These are phyloP conservation scores for Obba rivulosa DNA, from an alignment of 768 basidiomycete species.

Conservation along the genomic window DNA sequence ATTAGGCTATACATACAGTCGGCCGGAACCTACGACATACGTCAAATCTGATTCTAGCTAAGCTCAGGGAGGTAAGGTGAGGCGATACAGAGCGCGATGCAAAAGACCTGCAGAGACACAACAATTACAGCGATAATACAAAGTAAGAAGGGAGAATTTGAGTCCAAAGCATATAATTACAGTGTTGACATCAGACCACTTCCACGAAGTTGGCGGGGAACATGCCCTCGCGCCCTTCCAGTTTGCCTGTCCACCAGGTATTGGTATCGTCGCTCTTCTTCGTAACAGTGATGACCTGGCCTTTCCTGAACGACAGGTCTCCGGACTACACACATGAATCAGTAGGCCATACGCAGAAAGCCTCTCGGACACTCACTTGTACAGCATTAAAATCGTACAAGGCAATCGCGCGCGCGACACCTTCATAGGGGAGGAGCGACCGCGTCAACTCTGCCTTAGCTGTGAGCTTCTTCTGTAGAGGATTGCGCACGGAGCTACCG, in stretches of 20 bases:
- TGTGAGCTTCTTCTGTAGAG: slow-evolving; percentile 31
- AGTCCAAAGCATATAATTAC: neutral
- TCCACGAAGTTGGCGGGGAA: slow-evolving; percentile 89
- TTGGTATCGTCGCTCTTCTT: slow-evolving; percentile 67
- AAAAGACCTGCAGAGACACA: too few species aligned
- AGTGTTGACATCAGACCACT: slow-evolving; percentile 31
- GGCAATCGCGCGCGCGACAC: slow-evolving; percentile 69
- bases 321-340: slow-evolving; percentile 42
- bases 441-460: slow-evolving; percentile 45
- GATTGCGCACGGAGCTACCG: slow-evolving; percentile 6
- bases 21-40: too few species aligned
- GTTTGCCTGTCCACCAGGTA: slow-evolving; percentile 83
- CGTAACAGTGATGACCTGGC: slow-evolving; percentile 65
- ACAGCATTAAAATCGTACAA: slow-evolving; percentile 69
- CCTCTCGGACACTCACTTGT: slow-evolving; percentile 40
- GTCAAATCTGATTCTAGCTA: too few species aligned
- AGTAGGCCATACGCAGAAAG: slow-evolving; percentile 1
- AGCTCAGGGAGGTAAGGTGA: too few species aligned
- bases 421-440: slow-evolving; percentile 50
- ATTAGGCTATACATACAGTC: neutral
- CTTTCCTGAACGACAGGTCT: slow-evolving; percentile 72
- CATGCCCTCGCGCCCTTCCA: slow-evolving; percentile 53
- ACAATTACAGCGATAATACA: neutral
- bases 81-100: neutral
- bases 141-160: neutral